phyloP scores from a whole-genome alignment of 768 basidiomycete species.

The Suillus variegatus region DNA sequence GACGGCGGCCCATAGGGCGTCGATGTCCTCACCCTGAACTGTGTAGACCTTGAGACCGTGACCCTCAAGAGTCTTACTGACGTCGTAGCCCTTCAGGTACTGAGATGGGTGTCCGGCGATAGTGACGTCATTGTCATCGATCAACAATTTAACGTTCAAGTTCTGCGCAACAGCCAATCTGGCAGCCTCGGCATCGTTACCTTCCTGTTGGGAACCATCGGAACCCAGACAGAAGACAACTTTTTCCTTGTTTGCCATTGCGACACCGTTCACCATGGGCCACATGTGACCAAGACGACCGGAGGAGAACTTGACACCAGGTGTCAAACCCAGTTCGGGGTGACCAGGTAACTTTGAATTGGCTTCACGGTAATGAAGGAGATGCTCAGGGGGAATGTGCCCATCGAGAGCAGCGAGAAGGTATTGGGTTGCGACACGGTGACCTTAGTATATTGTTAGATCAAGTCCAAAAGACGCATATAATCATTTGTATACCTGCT shows the following conservation, averaged over 20 bases:
- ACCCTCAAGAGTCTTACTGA: slow-evolving; percentile 72
- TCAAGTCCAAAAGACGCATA: not conserved
- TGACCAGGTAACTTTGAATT: slow-evolving; percentile 88
- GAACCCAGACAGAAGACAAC: slow-evolving; percentile 83
- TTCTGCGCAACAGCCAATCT: slow-evolving; percentile 81
- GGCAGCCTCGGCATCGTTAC: slow-evolving; percentile 89
- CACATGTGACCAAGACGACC: slow-evolving; percentile 93
- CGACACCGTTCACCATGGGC: slow-evolving; percentile 85
- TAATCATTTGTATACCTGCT: slow-evolving; percentile 55
- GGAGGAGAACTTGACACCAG: slow-evolving; percentile 92
- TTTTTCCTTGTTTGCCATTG: slow-evolving; percentile 77
- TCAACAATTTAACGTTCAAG: slow-evolving; percentile 82
- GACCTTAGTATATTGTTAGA: slow-evolving; percentile 48
- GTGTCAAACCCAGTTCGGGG: slow-evolving; percentile 86
- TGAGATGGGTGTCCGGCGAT: slow-evolving; percentile 90
- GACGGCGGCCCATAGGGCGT: slow-evolving; percentile 72
- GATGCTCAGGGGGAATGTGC: slow-evolving; percentile 67
- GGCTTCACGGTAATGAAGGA: slow-evolving; percentile 84
- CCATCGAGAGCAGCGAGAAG: slow-evolving; percentile 80
- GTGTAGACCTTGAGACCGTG: slow-evolving; percentile 79
- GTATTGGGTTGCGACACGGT: slow-evolving; percentile 90
- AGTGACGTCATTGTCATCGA: slow-evolving; percentile 91
- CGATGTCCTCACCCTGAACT: slow-evolving; percentile 78
- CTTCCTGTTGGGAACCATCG: slow-evolving; percentile 90
- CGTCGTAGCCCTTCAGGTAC: slow-evolving; percentile 78